phyloP scores from a whole-genome alignment of 371 early-diverging fungal species.

The Zopfochytrium polystomum region DNA sequence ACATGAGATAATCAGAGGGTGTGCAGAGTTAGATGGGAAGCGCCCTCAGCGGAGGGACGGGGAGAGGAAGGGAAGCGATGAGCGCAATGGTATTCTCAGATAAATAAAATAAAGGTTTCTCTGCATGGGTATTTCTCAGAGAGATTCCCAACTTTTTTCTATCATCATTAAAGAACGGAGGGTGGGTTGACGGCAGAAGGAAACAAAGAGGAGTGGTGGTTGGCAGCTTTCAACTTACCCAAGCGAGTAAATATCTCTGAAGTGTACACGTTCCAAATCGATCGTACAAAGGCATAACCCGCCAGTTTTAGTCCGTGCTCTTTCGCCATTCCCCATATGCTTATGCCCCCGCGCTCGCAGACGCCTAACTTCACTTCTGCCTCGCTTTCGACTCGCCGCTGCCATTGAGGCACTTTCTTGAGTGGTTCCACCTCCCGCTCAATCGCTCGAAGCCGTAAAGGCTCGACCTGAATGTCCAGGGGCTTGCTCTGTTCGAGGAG shows the following conservation, averaged over 20 bases:
- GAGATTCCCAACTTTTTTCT: too few relatives aligned
- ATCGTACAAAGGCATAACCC: constrained; percentile 42
- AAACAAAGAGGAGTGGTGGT: background rate
- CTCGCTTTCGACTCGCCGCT: constrained; percentile 6
- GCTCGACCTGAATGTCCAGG: constrained; percentile 16
- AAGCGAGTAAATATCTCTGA: constrained; percentile 37
- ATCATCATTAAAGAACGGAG: too few relatives aligned
- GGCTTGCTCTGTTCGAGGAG: constrained; percentile 32
- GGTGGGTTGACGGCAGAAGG: too few relatives aligned
- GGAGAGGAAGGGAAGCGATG: background rate
- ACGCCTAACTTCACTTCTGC: constrained; percentile 9
- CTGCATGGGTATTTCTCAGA: too few relatives aligned
- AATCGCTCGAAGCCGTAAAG: constrained; percentile 12
- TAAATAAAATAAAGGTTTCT: too few relatives aligned
- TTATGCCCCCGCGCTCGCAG: constrained; percentile 23
- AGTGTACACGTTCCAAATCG: constrained; percentile 39
- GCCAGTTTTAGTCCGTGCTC: constrained; percentile 30
- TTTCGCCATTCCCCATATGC: constrained; percentile 32
- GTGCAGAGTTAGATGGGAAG: too few relatives aligned
- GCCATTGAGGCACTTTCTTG: constrained; percentile 15
- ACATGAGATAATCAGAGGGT: too few relatives aligned
- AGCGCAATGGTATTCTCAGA: background rate
- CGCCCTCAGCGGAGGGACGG: too few relatives aligned
- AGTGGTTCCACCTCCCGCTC: constrained; percentile 5
- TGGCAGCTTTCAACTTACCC: too few relatives aligned